phyloP scores from a whole-genome alignment of 768 basidiomycete species.

The Mycena sanguinolenta region DNA sequence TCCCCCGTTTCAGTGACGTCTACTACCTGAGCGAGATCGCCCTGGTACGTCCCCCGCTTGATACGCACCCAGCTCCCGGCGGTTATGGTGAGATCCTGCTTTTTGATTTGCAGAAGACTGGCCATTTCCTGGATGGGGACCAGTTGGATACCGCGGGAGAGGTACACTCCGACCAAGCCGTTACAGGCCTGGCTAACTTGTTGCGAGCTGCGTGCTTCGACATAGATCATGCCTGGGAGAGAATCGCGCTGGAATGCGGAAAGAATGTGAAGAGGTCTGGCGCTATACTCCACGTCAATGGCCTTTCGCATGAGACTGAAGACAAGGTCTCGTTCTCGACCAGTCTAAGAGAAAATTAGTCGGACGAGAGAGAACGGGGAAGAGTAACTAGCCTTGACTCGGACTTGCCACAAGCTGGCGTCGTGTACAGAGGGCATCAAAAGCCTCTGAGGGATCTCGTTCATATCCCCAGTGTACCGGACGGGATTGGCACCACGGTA shows the following conservation, averaged over 20 bases:
- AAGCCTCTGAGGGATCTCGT: conserved; percentile 90
- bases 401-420: conserved; percentile 94
- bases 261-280: conserved; percentile 84
- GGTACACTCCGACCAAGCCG: conserved; percentile 94
- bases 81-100: conserved; percentile 87
- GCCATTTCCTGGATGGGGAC: conserved; percentile 99
- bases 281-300: conserved; percentile 84
- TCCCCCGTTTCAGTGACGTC: conserved; percentile 95
- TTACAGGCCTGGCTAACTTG: conserved; percentile 88
- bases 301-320: conserved; percentile 96
- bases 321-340: conserved; percentile 92
- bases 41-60: conserved; percentile 92
- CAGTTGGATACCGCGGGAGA: conserved; percentile 82
- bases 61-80: conserved; percentile 96
- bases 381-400: conserved; percentile 79
- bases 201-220: conserved; percentile 91
- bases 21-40: conserved; percentile 95
- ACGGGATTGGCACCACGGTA: conserved; percentile 76
- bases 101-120: conserved; percentile 94
- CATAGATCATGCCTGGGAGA: conserved; percentile 94
- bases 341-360: conserved; percentile 65
- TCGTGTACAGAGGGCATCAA: conserved; percentile 98
- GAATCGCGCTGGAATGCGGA: conserved; percentile 98
- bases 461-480: conserved; percentile 92
- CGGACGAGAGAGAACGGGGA: neutral